These are phyloP conservation scores for Microsporum audouinii DNA, from an alignment of 2,329 filamentous ascomycete species.

Conservation along the genomic window DNA sequence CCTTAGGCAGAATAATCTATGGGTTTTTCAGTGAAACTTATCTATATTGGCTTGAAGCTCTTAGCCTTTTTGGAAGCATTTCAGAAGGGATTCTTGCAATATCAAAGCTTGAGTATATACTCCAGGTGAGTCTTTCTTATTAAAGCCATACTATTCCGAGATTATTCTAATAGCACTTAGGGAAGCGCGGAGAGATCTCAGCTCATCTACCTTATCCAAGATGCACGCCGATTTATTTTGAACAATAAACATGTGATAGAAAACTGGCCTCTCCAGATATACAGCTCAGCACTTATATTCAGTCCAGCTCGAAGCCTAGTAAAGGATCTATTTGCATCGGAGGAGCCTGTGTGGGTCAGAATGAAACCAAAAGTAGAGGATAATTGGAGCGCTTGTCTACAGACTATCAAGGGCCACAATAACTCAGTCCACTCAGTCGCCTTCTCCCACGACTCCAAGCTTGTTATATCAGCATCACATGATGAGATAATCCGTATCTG, in stretches of 20 bases:
- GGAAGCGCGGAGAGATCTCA: background rate
- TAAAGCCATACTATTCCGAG: too few species aligned
- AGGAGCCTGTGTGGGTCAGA: constrained; percentile 5
- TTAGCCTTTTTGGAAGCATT: background rate
- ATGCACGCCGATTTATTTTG: background rate
- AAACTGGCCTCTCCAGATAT: background rate
- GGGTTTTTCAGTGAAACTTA: background rate
- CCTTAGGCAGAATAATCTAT: background rate
- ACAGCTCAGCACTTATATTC: background rate
- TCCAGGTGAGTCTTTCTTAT: background rate
- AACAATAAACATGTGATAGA: background rate
- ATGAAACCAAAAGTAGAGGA: background rate
- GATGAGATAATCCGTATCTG: constrained; percentile 2
- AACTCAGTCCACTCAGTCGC: background rate
- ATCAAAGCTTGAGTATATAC: background rate
- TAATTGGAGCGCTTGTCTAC: constrained; percentile 5
- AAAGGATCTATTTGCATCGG: background rate
- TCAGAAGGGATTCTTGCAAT: background rate
- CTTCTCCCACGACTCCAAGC: background rate
- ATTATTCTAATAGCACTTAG: too few species aligned
- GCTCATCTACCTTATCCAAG: background rate
- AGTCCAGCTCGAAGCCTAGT: background rate
- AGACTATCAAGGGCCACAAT: background rate
- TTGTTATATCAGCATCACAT: background rate
- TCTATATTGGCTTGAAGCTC: background rate